These are phyloP conservation scores for Rhodotorula sp. DNA, from an alignment of 1,284 basidiomycete species.

Conservation along the genomic window DNA sequence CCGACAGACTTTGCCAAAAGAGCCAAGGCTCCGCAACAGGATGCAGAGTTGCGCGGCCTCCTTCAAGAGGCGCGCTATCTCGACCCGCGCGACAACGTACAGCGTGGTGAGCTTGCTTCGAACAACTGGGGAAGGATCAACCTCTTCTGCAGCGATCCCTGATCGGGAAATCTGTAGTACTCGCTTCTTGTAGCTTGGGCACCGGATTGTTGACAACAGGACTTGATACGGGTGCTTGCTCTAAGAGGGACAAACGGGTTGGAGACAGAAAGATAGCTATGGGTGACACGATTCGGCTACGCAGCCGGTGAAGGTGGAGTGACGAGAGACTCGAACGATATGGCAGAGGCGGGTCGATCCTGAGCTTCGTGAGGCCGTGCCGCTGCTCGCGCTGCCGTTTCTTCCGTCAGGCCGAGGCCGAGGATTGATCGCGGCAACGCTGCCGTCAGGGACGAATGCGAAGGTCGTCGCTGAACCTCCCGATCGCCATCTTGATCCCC, in stretches of 20 bases:
- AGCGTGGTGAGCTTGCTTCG: neutral
- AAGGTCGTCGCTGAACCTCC: neutral
- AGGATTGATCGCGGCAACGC: neutral
- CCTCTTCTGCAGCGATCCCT: neutral
- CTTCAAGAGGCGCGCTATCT: slow-evolving; percentile 34
- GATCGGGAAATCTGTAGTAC: neutral
- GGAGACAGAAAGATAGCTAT: too few relatives aligned
- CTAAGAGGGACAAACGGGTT: too few relatives aligned
- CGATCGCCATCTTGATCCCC: neutral
- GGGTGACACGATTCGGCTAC: too few relatives aligned
- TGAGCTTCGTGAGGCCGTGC: too few relatives aligned
- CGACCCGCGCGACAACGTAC: slow-evolving; percentile 7
- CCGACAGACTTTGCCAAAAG: slow-evolving; percentile 25
- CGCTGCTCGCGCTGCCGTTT: too few relatives aligned
- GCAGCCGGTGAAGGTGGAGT: slow-evolving; percentile 12
- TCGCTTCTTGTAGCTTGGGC: neutral
- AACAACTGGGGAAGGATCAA: neutral
- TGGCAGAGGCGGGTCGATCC: neutral
- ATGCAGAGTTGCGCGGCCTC: slow-evolving; percentile 13
- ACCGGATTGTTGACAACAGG: neutral
- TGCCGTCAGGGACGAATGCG: neutral
- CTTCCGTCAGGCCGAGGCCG: neutral
- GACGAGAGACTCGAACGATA: slow-evolving; percentile 10
- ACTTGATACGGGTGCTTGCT: too few relatives aligned
- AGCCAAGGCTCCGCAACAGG: slow-evolving; percentile 32